phyloP scores from a whole-genome alignment of 177 flowering plant species.

The Vitis hybrid region DNA sequence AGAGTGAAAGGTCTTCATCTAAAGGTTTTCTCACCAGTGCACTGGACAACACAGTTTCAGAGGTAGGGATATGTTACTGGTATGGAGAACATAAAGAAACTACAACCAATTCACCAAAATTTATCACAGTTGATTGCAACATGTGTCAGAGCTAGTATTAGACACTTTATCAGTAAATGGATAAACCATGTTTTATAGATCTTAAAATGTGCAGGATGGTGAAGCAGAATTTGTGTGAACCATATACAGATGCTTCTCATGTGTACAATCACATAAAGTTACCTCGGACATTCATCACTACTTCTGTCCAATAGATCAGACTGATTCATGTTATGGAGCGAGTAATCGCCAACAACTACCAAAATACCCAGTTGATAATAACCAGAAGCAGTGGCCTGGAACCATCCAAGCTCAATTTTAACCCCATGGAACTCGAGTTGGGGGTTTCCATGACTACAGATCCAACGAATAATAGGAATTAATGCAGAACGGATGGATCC shows the following conservation, averaged over 20 bases:
- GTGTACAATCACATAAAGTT: slow-evolving; percentile 11
- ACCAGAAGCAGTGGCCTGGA: slow-evolving; percentile 91
- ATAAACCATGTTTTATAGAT: background rate
- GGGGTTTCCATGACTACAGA: slow-evolving; percentile 71
- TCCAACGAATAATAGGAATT: slow-evolving; percentile 71
- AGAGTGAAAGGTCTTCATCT: background rate
- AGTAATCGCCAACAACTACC: slow-evolving; percentile 53
- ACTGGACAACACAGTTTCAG: background rate
- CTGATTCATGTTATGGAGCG: slow-evolving; percentile 33
- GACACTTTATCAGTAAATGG: background rate
- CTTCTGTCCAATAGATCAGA: slow-evolving; percentile 35
- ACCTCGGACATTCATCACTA: slow-evolving; percentile 49
- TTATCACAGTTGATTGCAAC: background rate
- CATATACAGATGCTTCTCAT: background rate
- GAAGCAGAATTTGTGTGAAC: background rate
- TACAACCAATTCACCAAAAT: background rate
- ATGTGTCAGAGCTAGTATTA: background rate
- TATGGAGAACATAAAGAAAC: background rate
- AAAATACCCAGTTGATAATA: slow-evolving; percentile 84
- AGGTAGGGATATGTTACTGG: background rate
- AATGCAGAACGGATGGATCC: slow-evolving; percentile 68
- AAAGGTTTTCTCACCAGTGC: background rate
- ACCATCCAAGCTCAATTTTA: slow-evolving; percentile 87
- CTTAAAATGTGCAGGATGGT: background rate
- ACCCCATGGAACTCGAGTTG: slow-evolving; percentile 75